phyloP scores from a whole-genome alignment of 2,329 filamentous ascomycete genomes.

The Phyllosticta citriasiana region DNA sequence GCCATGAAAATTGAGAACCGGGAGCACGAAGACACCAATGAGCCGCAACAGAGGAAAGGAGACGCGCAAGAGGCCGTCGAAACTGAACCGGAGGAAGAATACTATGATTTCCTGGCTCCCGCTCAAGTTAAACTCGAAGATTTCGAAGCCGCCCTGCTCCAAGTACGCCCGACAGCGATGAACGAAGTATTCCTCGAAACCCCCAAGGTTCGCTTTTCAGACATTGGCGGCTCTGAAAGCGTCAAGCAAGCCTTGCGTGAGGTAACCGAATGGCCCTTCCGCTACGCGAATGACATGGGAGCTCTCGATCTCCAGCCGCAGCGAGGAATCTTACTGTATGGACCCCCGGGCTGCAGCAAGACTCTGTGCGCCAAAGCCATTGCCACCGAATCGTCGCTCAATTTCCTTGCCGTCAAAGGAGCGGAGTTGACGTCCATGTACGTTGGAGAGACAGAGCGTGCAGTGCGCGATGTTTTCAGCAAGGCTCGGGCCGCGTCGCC shows the following conservation, averaged over 20 bases:
- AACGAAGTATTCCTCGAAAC: conserved; percentile 82
- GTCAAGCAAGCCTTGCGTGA: conserved; percentile 55
- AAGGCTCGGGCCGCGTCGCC: conserved; percentile 78
- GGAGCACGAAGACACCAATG: background rate
- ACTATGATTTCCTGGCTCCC: background rate
- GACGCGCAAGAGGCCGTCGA: background rate
- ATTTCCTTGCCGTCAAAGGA: conserved; percentile 90
- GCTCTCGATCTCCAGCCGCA: conserved; percentile 48
- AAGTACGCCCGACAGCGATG: conserved; percentile 75
- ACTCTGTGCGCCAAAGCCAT: conserved; percentile 85
- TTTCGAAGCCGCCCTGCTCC: conserved; percentile 54
- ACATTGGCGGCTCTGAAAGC: conserved; percentile 75
- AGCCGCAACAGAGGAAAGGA: background rate
- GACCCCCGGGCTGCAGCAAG: conserved; percentile 89
- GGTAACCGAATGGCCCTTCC: conserved; percentile 49
- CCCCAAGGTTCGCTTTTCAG: conserved; percentile 73
- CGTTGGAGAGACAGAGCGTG: conserved; percentile 85
- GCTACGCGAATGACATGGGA: conserved; percentile 42
- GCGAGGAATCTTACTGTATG: conserved; percentile 81
- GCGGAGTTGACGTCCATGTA: conserved; percentile 95
- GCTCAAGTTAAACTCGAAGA: conserved; percentile 34
- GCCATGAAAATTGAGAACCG: background rate
- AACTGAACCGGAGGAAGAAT: background rate
- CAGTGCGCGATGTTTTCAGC: conserved; percentile 73
- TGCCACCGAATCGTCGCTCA: conserved; percentile 81